Conservation (phyloP, 495 filamentous ascomycete species). For the Emericellopsis terricola region DNA sequence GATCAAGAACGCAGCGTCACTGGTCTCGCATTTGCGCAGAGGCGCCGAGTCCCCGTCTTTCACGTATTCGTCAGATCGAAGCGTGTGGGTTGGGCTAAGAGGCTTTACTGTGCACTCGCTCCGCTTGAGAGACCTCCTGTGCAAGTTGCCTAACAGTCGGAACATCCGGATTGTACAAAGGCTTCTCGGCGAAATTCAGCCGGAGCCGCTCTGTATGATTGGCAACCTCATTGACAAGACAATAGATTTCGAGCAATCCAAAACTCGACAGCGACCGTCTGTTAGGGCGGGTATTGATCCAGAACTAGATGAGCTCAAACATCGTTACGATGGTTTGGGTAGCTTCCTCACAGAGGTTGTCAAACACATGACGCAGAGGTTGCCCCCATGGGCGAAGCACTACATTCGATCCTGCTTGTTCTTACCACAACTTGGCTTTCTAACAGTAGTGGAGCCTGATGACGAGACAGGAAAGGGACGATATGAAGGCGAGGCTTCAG, state of each 20-base stretch:
- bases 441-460: conserved; percentile 57
- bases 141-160: conserved; percentile 38
- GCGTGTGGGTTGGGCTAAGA: conserved; percentile 53
- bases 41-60: conserved; percentile 49
- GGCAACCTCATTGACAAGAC: conserved; percentile 55
- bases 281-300: conserved; percentile 56
- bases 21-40: conserved; percentile 55
- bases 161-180: conserved; percentile 36
- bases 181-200: conserved; percentile 26
- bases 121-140: conserved; percentile 46
- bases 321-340: conserved; percentile 58
- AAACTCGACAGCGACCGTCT: conserved; percentile 52
- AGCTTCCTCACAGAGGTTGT: conserved; percentile 50
- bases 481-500: conserved; percentile 42
- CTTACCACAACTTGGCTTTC: conserved; percentile 82
- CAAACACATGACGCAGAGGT: conserved; percentile 35
- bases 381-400: conserved; percentile 38
- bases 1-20: conserved; percentile 61
- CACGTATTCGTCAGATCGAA: conserved; percentile 37
- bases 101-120: conserved; percentile 35
- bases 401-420: conserved; percentile 54
- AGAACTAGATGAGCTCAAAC: conserved; percentile 62
- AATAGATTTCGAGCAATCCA: conserved; percentile 70
- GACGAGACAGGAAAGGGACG: conserved; percentile 37
- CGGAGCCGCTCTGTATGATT: conserved; percentile 36